Evolutionary conservation across 345 rosid genomes (phyloP), one percentile per base, ranked within the genome.

Genomic region (Hibiscus mutabilis): DNA sequence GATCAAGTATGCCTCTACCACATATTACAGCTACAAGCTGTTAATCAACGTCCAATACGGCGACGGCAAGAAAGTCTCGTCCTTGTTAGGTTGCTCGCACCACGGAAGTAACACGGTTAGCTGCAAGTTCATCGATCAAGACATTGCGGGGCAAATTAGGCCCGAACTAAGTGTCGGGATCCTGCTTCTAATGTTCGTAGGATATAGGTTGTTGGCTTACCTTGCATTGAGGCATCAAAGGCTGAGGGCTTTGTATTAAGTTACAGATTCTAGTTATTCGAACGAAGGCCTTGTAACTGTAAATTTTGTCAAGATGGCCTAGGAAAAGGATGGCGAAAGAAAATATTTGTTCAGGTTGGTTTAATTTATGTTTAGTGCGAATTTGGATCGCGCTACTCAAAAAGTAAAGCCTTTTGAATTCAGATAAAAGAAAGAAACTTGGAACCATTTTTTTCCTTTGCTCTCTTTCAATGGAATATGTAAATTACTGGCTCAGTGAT

Each of bases 11-110:
- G 60, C 31, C 25, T 57, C 60, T 1, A 57, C 60, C 3, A 57
- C 60, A 22, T 57, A 57, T 57, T 57, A 57, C 25, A 57, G 60
- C 60, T 57, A 57, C 11, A 57, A 57, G 60, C 29, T 57, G 60
- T 22, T 57, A 7, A 4, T 57, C 60, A 57, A 57, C 31, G 31
- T 57, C 60, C 60, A 57, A 57, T 57, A 57, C 16, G 60, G 60
- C 15, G 60, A 57, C 6, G 29, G 60, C 31, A 12, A 57, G 60
- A 57, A 57, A 57, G 2, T 57, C 5, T 22, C 60, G 6, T 24
- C 60, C 16, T 1, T 22, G 31, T 57, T 57, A 27, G 60, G 60
- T 2, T 57, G 60, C 60, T 57, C 31, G 6, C 60, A 22, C 31
- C 31, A 0, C 5, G 60, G 60, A 11, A 57, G 60, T 4, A 24